These are phyloP conservation scores for Pelagophyceae sp. DNA, from an alignment of 352 stramenopile genomes.

Conservation along the genomic window DNA sequence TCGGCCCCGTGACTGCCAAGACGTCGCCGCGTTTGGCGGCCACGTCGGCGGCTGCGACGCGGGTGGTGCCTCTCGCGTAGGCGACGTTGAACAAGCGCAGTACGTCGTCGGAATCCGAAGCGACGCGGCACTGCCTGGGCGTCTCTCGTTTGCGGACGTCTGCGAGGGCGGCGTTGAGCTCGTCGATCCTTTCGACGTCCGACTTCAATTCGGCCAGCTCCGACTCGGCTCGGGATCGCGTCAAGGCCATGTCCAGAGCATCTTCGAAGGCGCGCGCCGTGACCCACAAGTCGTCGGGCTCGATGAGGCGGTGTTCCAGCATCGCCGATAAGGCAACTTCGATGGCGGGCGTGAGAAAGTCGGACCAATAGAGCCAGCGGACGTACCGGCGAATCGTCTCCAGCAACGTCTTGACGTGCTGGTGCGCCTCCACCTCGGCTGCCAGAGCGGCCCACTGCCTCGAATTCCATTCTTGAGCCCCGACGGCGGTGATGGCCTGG, in stretches of 20 bases:
- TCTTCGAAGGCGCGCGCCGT: conserved; percentile 14
- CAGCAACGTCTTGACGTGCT: background rate
- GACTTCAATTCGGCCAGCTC: background rate
- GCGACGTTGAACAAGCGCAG: background rate
- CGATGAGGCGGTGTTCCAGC: background rate
- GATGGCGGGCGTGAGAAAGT: conserved; percentile 12
- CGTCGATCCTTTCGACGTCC: background rate
- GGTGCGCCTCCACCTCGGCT: background rate
- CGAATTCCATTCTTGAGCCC: background rate
- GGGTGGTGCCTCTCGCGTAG: background rate
- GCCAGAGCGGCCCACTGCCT: background rate
- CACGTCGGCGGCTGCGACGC: background rate
- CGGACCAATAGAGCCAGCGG: conserved; percentile 17
- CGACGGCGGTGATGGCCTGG: background rate
- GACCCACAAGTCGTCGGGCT: background rate
- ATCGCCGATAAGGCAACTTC: background rate
- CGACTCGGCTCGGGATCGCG: background rate
- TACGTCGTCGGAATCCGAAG: background rate
- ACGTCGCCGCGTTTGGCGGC: background rate
- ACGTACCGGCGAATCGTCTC: conserved; percentile 12
- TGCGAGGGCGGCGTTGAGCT: background rate
- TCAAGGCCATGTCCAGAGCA: background rate
- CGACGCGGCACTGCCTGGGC: background rate
- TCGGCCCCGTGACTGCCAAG: conserved; percentile 6
- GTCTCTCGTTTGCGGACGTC: background rate